Evolutionary conservation across 331 rosid genomes (phyloP), one percentile per base, ranked within the genome.

Genomic region (Malus hybrid): DNA sequence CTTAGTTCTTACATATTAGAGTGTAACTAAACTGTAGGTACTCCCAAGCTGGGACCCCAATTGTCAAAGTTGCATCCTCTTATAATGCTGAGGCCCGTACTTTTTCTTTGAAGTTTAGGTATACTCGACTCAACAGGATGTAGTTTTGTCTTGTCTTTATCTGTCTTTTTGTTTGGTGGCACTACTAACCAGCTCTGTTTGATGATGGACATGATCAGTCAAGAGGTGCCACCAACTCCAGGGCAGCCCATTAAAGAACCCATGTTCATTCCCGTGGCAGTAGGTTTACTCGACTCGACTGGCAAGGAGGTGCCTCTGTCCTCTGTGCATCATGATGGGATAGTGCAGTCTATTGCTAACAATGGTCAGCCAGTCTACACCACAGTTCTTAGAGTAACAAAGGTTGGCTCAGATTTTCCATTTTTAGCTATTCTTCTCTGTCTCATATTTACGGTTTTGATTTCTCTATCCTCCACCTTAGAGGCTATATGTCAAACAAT

Each of bases 41-140:
- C 87, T 92, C 99, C 54, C 99, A 95, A 83, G 99, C 99, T 75
- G 99, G 99, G 80, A 95, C 98, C 65, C 99, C 99, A 77, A 10
- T 24, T 79, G 90, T 92, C 69, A 90, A 88, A 87, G 90, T 90
- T 67, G 84, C 83, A 52, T 86, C 98, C 50, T 90, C 90, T 57
- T 95, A 95, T 80, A 81, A 92, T 75, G 79, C 97, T 3, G 93
- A 92, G 77, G 87, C 89, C 42, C 82, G 28, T 71, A 88, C 97
- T 8, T 86, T 88, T 71, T 80, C 99, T 75, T 84, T 95, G 63
- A 92, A 88, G 84, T 82, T 95, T 71, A 88, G 96, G 99, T 95
- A 89, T 64, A 3, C 29, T 28, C 29, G 29, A 28, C 29, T 39
- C 3, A 56, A 63, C 29, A 39, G 54, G 48, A 81, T 50, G 54